Evolutionary conservation across 2,329 filamentous ascomycete genomes (phyloP), one percentile per base, ranked within the genome.

Genomic region (Colletotrichum godetiae): DNA sequence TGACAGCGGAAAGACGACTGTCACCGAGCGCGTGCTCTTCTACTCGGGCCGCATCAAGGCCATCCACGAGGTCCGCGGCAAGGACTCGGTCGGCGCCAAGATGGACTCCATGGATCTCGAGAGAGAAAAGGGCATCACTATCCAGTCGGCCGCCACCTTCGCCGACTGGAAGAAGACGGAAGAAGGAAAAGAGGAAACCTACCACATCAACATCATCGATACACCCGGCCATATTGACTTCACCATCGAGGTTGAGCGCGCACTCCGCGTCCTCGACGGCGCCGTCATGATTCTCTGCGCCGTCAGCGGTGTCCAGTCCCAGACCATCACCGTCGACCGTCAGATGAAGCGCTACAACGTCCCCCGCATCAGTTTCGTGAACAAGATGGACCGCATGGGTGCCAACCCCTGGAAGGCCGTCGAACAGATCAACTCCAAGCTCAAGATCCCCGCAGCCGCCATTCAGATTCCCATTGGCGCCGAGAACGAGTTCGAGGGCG

Each of bases 21-120:
- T 92, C 75, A 98, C 95, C 69, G 97, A 99, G 86, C 94, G 97
- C 83, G 95, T 99, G 57, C 92, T 99, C 70, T 99, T 95, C 89
- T 99, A 99, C 84, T 98, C 97, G 68, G 97, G 97, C 76, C 93
- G 97, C 81, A 98, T 98, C 85, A 97, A 97, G 82, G 90, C 94
- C 37, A 98, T 99, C 79, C 97, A 99, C 87, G 97, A 99, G 85
- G 97, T 99, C 56, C 91, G 97, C 80, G 95, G 95, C 73, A 95
- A 96, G 81, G 97, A 99, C 88, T 91, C 94, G 46, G 95, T 98
- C 53, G 97, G 97, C 76, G 97, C 97, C 74, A 99, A 99, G 88
- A 99, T 99, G 97, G 97, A 99, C 87, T 98, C 95, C 31, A 99
- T 99, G 97, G 97, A 99, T 78, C 88, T 99, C 77, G 97, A 99